Evolutionary conservation across 1,139 yeast species (phyloP), one percentile per base, ranked within the genome.

Genomic region (Yamadazyma triangularis): DNA sequence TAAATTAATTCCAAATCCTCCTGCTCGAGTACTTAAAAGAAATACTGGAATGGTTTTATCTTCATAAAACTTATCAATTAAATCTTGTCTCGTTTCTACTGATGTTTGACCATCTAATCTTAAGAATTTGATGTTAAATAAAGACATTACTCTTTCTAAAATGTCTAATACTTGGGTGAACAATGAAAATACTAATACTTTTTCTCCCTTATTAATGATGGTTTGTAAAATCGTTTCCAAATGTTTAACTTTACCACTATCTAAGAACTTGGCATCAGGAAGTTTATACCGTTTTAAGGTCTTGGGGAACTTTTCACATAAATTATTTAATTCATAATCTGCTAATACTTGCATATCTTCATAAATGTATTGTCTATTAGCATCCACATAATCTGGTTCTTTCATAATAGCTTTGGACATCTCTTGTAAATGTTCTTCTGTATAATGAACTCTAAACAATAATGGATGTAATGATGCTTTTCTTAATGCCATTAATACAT

Each of bases 281-380:
- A 91, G 58, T 29, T 63, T 60, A 56, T 60, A 82, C 29, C 64
- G 56, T 6, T 74, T 64, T 28, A 87, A 59, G 1, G 91, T 75
- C 15, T 64, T 64, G 2, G 91, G 85, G 56, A 84, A 91, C 42
- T 74, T 75, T 29, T 66, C 66, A 53, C 97, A 88, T 34, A 91
- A 62, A 19, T 67, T 64, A 49, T 88, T 79, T 34, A 91, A 69
- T 56, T 93, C 98, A 53, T 75, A 84, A 60, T 91, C 99, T 9
- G 86, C 73, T 96, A 93, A 87, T n/a, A 84, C 88, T 51, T 79
- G 78, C 97, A 91, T 89, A 55, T 91, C 99, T 58, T 91, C 98
- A 47, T 55, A 76, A 35, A 91, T 88, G 50, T 70, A 89, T 25
- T 72, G 64, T 40, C 69, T 63, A 52, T 86, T 88, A 13, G 97